These are phyloP conservation scores for Xylaria scruposa DNA, from an alignment of 495 filamentous ascomycete genomes.

Conservation along the genomic window DNA sequence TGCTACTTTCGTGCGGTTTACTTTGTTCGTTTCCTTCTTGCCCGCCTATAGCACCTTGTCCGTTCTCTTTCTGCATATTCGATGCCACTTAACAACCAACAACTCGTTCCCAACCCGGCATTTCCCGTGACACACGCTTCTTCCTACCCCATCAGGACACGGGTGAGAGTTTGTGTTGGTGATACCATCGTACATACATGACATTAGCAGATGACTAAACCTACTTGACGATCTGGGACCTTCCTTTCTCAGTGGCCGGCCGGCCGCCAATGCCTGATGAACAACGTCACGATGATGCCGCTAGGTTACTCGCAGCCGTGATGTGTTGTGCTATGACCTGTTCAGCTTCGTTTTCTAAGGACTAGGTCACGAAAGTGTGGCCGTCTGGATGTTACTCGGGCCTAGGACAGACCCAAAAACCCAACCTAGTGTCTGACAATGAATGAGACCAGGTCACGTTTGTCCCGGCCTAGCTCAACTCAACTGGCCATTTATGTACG, in stretches of 20 bases:
- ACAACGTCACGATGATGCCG: conserved; percentile 7
- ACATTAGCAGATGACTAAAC: neutral
- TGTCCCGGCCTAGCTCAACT: conserved; percentile 12
- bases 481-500: neutral
- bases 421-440: conserved; percentile 12
- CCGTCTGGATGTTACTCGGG: neutral
- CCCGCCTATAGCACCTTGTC: neutral
- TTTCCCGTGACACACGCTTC: neutral
- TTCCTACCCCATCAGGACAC: neutral
- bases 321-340: neutral
- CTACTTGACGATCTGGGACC: neutral
- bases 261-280: neutral
- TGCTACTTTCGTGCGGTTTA: neutral
- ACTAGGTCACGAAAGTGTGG: neutral
- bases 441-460: conserved; percentile 14
- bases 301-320: neutral
- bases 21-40: neutral
- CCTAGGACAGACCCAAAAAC: conserved; percentile 11
- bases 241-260: neutral
- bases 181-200: conserved; percentile 5
- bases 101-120: neutral
- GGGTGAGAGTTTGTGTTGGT: neutral
- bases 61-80: neutral
- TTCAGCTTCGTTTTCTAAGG: neutral
- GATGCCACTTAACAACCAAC: neutral